Evolutionary conservation across 805 yeast genomes (phyloP), one percentile per base, ranked within the genome.

Genomic region (Saturnispora halmiae): DNA sequence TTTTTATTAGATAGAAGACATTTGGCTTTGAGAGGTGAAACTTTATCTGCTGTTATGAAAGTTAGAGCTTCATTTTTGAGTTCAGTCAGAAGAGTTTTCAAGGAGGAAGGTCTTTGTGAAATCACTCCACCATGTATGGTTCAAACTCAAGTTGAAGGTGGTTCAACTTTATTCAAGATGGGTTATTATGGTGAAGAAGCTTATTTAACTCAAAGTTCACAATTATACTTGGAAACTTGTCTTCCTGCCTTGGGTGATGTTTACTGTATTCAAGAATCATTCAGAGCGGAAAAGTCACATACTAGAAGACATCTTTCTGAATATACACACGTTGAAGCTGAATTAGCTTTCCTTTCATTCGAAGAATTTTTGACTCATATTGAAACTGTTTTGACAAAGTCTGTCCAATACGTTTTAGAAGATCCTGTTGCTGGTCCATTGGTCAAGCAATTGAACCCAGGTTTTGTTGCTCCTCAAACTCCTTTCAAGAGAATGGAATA

Each of bases 111-210:
- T 26, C 57, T 88, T 39, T 66, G 77, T 25, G 99, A 92, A 71
- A 96, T 94, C 45, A 92, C 97, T 30, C 96, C 98, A 34, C 99
- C 99, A 57, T 88, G 97, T 67, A 92, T 92, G 97, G 99, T 92
- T 42, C 98, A 92, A 69, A 88, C 96, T 30, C 97, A 92, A 70
- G 99, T 92, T 45, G 99, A 92, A 69, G 98, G 99, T 61, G 99
- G 99, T 41, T 83, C 96, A 30, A 92, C 98, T 14, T 71, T 92
- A 58, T 92, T 92, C 72, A 78, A 80, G 56, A 70, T 92, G 69
- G 82, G 84, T 62, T 92, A 94, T 70, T 92, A 92, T 61, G 97
- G 96, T 41, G 94, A 92, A 69, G 92, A 88, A 61, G 97, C 98
- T 9, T 92, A 69, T 65, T 72, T 92, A 58, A 94, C 99, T 15